Evolutionary conservation across 306 rosid species (phyloP).

Genomic region (Quercus aquifolioides): DNA sequence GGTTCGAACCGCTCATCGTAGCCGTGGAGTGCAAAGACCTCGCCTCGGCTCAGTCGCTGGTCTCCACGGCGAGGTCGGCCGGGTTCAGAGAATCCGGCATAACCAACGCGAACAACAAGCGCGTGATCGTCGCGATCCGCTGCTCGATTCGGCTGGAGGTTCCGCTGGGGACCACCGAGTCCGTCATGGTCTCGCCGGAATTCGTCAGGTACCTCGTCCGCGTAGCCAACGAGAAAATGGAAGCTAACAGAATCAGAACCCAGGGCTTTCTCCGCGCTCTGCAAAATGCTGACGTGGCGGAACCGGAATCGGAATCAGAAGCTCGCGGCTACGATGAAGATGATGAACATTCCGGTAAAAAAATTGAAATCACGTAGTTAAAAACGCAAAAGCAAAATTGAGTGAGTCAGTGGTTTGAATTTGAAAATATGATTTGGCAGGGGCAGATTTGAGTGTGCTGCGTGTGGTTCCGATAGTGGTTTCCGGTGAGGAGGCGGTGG

Average conservation of each 20-base stretch:
- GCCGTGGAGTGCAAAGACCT: conserved; percentile 87
- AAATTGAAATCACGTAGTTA: too few species aligned
- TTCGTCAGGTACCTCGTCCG: conserved; percentile 63
- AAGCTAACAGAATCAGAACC: conserved; percentile 69
- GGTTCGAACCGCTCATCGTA: conserved; percentile 86
- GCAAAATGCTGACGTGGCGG: conserved; percentile 21
- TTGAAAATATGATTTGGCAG: conserved; percentile 97
- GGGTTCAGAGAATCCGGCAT: conserved; percentile 96
- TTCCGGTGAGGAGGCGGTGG: conserved; percentile 66
- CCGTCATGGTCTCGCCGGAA: conserved; percentile 62
- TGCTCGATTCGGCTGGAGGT: conserved; percentile 85
- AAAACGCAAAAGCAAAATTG: too few species aligned
- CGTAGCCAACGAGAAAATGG: conserved; percentile 83
- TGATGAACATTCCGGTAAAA: conserved; percentile 45
- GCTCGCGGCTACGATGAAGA: neutral
- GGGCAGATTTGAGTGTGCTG: conserved; percentile 42
- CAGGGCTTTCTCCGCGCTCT: conserved; percentile 57
- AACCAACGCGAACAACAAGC: conserved; percentile 59
- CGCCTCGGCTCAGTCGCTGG: conserved; percentile 68
- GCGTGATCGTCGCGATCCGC: conserved; percentile 83
- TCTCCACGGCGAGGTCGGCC: conserved; percentile 72
- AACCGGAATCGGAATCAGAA: conserved; percentile 17
- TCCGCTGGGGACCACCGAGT: conserved; percentile 60
- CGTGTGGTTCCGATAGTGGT: conserved; percentile 48
- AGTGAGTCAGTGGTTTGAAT: conserved; percentile 22